These are phyloP conservation scores for Narthecium ossifragum DNA, from an alignment of 106 monocot genomes.

Conservation along the genomic window DNA sequence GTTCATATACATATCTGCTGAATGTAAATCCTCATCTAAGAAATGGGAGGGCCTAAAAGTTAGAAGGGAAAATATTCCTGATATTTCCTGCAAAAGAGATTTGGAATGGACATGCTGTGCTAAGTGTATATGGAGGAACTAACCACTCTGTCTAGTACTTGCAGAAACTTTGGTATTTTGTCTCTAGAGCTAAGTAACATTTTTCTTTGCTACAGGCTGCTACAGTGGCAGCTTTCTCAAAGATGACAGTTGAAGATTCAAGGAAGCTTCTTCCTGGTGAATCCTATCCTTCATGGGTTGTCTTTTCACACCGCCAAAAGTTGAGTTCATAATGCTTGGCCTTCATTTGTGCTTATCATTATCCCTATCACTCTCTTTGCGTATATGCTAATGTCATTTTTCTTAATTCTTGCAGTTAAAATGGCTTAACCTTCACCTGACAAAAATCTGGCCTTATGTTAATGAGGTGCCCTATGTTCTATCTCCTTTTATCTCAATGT, in stretches of 20 bases:
- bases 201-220: constrained; percentile 47
- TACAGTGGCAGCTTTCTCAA: constrained; percentile 66
- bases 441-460: constrained; percentile 96
- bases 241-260: constrained; percentile 79
- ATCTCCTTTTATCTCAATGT: constrained; percentile 1
- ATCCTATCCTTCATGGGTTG: constrained; percentile 92
- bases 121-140: too few species aligned
- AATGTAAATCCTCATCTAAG: too few species aligned
- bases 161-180: neutral
- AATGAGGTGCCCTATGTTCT: constrained; percentile 51
- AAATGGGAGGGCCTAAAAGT: too few species aligned
- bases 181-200: neutral
- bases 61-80: too few species aligned
- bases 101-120: neutral
- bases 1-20: too few species aligned
- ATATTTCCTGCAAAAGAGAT: neutral
- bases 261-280: constrained; percentile 67
- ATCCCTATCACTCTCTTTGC: neutral
- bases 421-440: constrained; percentile 80
- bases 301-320: constrained; percentile 84
- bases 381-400: constrained; percentile 11
- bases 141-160: too few species aligned
- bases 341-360: constrained; percentile 1
- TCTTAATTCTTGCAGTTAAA: constrained; percentile 59
- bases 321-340: constrained; percentile 27